A percentile compares a stretch with the other conserved stretches of the same genome.
phyloP scores from a whole-genome alignment of 202 grass and related monocot species.

The Hordeum pubiflorum region DNA sequence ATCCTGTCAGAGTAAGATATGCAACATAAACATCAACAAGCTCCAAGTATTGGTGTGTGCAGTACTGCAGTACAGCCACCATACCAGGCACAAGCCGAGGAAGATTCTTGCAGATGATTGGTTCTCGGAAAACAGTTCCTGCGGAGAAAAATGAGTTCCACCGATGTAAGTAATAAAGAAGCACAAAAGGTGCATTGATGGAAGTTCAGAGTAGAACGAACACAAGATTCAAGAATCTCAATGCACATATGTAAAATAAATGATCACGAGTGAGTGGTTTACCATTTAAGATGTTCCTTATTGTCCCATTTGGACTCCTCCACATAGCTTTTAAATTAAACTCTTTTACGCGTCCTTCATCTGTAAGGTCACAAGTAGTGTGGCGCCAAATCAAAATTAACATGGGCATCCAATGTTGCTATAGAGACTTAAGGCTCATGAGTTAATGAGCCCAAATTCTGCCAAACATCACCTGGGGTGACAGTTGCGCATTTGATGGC shows the following conservation, averaged over 20 bases:
- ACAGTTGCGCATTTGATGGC: conserved; percentile 79
- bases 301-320: conserved; percentile 80
- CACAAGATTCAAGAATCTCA: neutral
- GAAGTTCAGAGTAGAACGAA: conserved; percentile 17
- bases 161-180: neutral
- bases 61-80: conserved; percentile 2
- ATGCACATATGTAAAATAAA: conserved; percentile 13
- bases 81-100: conserved; percentile 64
- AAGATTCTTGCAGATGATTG: conserved; percentile 74
- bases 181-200: neutral
- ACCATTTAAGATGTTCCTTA: conserved; percentile 81
- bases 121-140: conserved; percentile 85
- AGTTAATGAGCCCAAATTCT: neutral
- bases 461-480: conserved; percentile 50
- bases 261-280: neutral
- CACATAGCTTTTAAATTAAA: conserved; percentile 70
- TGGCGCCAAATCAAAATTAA: conserved; percentile 7
- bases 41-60: neutral
- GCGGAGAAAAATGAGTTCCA: neutral
- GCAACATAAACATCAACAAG: neutral
- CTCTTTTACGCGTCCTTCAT: conserved; percentile 70
- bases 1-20: conserved; percentile 38
- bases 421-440: neutral
- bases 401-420: neutral
- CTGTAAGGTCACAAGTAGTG: conserved; percentile 30